A percentile compares a stretch with the other conserved stretches of the same genome.
Conservation (phyloP, 148 eudicot species). For the Fagopyrum esculentum region DNA sequence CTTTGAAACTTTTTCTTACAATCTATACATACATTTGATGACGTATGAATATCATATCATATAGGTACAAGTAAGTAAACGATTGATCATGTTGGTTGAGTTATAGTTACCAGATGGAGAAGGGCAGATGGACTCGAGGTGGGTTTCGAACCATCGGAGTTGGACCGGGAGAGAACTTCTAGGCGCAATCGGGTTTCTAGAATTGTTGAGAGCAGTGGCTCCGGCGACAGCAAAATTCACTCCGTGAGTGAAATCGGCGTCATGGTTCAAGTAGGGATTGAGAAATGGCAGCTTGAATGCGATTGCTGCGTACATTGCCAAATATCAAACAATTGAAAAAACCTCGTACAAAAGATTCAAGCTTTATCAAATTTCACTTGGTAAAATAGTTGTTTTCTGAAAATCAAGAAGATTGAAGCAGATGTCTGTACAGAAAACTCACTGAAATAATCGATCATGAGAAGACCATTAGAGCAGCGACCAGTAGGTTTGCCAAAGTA, state of each 20-base stretch:
- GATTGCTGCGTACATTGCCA: not conserved
- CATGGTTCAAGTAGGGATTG: not conserved
- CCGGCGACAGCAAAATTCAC: constrained; percentile 6
- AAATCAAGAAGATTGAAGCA: not conserved
- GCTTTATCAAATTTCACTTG: not conserved
- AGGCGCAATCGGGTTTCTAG: not conserved
- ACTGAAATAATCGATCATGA: not conserved
- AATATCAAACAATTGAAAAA: not conserved
- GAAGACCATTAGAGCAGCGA: not conserved
- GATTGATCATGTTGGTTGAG: not conserved
- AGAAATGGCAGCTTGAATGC: not conserved
- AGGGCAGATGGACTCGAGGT: not conserved
- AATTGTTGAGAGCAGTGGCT: not conserved
- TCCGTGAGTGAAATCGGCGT: not conserved
- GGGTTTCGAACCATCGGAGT: not conserved
- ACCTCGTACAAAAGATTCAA: not conserved
- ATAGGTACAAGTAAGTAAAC: not conserved
- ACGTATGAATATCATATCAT: not conserved
- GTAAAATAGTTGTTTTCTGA: not conserved
- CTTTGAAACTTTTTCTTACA: not conserved
- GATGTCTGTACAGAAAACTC: not conserved
- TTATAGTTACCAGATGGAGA: not conserved
- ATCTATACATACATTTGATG: not conserved
- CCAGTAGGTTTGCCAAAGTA: not conserved
- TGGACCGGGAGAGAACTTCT: not conserved